Evolutionary conservation across 2,329 filamentous ascomycete genomes (phyloP), one percentile per base, ranked within the genome.

Genomic region (Ascochyta fabae): DNA sequence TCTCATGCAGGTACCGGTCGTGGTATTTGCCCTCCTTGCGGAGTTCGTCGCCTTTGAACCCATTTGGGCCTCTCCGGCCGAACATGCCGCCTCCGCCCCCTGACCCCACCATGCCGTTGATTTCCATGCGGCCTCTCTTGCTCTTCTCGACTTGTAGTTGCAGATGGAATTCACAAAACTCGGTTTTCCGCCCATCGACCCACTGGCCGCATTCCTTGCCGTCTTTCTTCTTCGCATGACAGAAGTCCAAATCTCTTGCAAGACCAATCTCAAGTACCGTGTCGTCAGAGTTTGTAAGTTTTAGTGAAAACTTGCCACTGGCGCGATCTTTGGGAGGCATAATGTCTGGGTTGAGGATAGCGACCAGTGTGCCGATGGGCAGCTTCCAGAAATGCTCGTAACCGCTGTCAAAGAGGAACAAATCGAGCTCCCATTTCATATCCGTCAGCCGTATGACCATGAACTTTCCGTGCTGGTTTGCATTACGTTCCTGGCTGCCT

Each of bases 301-400:
- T 90, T 4, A 99, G 81, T 45, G 88, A 91, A 77, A 98, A 99
- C 29, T 87, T 86, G 24, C 92, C 92, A 0, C 90, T 94, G 60
- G 93, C 90, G 15, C 86, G 82, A 57, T 87, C 87, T 0, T 90
- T 89, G 0, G 94, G 94, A 3, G 94, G 92, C 87, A 99, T 91
- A 65, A 98, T 89, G 16, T 82, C 87, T 1, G 95, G 95, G 70
- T 99, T 99, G 27, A 99, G 81, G 24, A 99, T 90, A 5, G 94
- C 95, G 52, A 99, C 82, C 1, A 98, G 84, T 0, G 93, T 97
- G n/a, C 95, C 95, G 2, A 91, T 85, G 0, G 88, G 88, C n/a
- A 98, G 80, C 71, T 96, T 96, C 89, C 94, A 98, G 79, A 95
- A 99, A 50, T 90, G 87, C 15, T 91, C 88, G 67, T 98, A 97